These are phyloP conservation scores for Paramecium sonneborni DNA, from an alignment of 73 alveolate species.

Conservation along the genomic window DNA sequence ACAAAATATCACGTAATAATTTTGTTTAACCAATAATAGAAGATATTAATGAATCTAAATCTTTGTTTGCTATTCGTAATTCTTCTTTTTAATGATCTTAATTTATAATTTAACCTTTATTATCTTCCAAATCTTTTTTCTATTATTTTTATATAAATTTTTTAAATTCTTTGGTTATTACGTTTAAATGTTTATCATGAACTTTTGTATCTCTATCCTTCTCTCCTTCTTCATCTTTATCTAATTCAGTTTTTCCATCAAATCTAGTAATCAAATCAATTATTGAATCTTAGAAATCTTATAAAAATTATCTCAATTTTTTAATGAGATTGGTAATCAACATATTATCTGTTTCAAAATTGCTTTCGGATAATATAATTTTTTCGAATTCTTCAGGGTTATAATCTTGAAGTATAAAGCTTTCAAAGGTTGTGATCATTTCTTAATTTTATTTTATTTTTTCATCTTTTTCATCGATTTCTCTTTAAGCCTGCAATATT, in stretches of 20 bases:
- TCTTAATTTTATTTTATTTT: neutral
- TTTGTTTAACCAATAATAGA: neutral
- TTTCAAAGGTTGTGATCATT: neutral
- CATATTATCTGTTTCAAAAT: neutral
- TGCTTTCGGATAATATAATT: neutral
- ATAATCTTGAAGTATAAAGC: neutral
- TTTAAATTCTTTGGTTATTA: neutral
- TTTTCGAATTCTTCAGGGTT: neutral
- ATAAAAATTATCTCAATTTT: neutral
- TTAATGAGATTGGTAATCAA: neutral
- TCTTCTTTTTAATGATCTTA: neutral
- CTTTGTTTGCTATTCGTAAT: neutral
- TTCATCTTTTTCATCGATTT: neutral
- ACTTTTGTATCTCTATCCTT: neutral
- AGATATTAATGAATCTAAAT: neutral
- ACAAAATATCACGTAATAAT: neutral
- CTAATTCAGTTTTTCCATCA: neutral
- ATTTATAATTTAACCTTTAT: neutral
- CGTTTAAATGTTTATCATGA: neutral
- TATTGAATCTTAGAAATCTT: neutral
- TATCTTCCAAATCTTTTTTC: neutral
- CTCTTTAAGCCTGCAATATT: neutral
- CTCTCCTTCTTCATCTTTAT: neutral
- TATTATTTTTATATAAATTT: neutral
- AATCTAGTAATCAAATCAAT: neutral